A percentile compares a stretch with the other conserved stretches of the same genome.
These are phyloP conservation scores for Ormosia emarginata DNA, from an alignment of 306 rosid species.

Conservation along the genomic window DNA sequence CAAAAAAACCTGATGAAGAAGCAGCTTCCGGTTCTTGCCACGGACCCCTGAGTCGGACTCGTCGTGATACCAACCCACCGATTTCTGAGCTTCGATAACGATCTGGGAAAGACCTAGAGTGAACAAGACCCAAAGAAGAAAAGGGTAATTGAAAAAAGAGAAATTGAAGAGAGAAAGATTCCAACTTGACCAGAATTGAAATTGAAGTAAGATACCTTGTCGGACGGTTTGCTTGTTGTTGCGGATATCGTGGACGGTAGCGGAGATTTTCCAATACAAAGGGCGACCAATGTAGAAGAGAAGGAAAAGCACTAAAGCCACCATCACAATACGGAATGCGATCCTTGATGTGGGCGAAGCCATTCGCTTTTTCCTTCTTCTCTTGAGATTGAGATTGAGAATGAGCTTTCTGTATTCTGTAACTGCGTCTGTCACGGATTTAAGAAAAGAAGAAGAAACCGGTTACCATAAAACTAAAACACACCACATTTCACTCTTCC, in stretches of 20 bases:
- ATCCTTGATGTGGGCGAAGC: slow-evolving; percentile 52
- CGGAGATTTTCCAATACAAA: slow-evolving; percentile 84
- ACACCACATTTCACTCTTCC: no score
- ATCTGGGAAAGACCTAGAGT: slow-evolving; percentile 72
- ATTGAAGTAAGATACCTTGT: slow-evolving; percentile 37
- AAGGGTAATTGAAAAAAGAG: not conserved
- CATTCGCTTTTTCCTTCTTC: slow-evolving; percentile 31
- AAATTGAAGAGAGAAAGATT: not conserved
- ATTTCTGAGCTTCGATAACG: slow-evolving; percentile 79
- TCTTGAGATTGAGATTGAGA: not conserved
- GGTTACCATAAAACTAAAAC: no score
- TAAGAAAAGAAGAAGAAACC: no score
- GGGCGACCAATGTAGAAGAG: slow-evolving; percentile 82
- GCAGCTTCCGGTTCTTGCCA: slow-evolving; percentile 17
- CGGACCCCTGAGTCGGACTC: slow-evolving; percentile 22
- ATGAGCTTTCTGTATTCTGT: no score
- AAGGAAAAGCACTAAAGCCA: slow-evolving; percentile 34
- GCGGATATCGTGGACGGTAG: slow-evolving; percentile 78
- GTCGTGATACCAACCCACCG: slow-evolving; percentile 62
- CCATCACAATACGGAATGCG: slow-evolving; percentile 44
- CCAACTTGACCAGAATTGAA: not conserved
- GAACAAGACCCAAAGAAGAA: not conserved
- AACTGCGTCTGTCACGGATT: no score
- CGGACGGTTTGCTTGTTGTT: slow-evolving; percentile 73
- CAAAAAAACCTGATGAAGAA: not conserved